Base-by-base conservation (phyloP, 345 rosid genomes). In the Eucalyptus sp. region DNA sequence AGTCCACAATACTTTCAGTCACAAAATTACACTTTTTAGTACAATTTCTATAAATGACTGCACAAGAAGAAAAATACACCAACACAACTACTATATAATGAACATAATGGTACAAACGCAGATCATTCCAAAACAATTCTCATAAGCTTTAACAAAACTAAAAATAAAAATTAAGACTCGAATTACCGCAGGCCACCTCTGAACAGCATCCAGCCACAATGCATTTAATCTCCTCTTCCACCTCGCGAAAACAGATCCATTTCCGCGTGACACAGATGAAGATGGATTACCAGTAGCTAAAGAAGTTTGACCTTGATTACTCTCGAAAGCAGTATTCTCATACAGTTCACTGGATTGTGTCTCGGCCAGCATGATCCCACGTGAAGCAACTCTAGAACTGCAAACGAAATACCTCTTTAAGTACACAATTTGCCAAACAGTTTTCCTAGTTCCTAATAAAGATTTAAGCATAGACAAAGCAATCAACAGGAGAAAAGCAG, bases 121-220 rank as follows among this genome's bases (percentile, higher is more conserved):
- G 71, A 68, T 68, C 50, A 84, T 84, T n/a, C 83, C 83, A 76
- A 41, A 76, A 20, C 9, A 41, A 20, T 20, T 31, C 50, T 88
- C 25, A 33, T 15, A 41, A 31, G 37, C 48, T 11, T 18, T 37
- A 3, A 58, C 46, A 13, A 83, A 84, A 43, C 1, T 7, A 18
- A 48, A 85, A 33, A 84, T 12, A 5, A 9, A 71, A 43, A 37
- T 60, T 8, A 22, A 71, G 48, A 44, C 60, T 46, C 87, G 87
- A 49, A 44, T 90, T 96, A 98, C 99, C 93, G 89, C 79, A 88
- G 97, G 99, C 98, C 99, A 98, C 92, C 96, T 94, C 88, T 86
- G 96, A 92, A 94, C 92, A 17, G 94, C 90, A 88, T 87, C 90
- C 89, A 94, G 90, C 96, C 96, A 94, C 29, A 94, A 56, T 86